Conservation (phyloP, 371 early-diverging fungal species). For the Apophysomyces variabilis region DNA sequence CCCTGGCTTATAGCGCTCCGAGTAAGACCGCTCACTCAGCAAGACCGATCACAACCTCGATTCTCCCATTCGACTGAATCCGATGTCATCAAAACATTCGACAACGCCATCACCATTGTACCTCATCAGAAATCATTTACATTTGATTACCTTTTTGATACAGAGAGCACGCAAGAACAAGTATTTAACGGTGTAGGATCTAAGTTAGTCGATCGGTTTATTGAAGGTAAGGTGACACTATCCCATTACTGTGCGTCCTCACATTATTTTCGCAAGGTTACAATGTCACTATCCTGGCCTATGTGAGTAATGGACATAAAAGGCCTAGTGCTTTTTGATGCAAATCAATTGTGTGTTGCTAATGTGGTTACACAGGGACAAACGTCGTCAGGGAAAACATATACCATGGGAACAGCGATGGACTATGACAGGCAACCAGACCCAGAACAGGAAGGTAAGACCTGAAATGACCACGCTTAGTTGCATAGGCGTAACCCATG, state of each 20-base stretch:
- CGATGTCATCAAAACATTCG: constrained; percentile 46
- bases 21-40: constrained; percentile 57
- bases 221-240: constrained; percentile 72
- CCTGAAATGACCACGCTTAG: background rate
- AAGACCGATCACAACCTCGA: constrained; percentile 51
- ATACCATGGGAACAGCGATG: constrained; percentile 94
- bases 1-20: constrained; percentile 48
- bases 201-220: constrained; percentile 81
- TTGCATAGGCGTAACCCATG: constrained; percentile 3
- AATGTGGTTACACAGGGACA: constrained; percentile 62
- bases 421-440: constrained; percentile 60
- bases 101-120: constrained; percentile 45
- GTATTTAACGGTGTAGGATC: constrained; percentile 74
- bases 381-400: constrained; percentile 97
- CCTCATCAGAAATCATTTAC: constrained; percentile 66
- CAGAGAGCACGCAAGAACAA: constrained; percentile 70
- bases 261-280: constrained; percentile 62
- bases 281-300: constrained; percentile 96
- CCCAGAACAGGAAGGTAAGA: constrained; percentile 53
- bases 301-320: constrained; percentile 63
- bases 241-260: constrained; percentile 15
- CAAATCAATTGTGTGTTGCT: constrained; percentile 10
- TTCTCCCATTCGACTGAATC: constrained; percentile 48
- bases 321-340: constrained; percentile 20
- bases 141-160: constrained; percentile 80